These are phyloP conservation scores for Coemansia umbellata DNA, from an alignment of 192 early-diverging fungal species.

Conservation along the genomic window DNA sequence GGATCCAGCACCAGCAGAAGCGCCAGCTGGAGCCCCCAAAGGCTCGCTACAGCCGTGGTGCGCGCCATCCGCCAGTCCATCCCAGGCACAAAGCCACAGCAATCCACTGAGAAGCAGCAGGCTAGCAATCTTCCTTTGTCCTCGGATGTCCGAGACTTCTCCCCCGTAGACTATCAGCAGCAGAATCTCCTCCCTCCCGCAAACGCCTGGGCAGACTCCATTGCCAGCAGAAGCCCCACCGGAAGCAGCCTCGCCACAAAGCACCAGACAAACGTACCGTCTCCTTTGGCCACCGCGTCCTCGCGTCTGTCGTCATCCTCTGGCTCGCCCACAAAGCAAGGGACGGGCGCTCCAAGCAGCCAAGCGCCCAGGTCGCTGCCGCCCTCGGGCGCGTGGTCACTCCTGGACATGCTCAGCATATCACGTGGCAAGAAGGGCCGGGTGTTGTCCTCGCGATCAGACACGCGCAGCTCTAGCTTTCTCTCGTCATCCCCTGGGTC, in stretches of 20 bases:
- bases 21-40: neutral
- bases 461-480: neutral
- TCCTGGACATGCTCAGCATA: neutral
- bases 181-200: too few species aligned
- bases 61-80: neutral
- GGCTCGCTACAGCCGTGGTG: neutral
- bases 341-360: neutral
- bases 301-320: neutral
- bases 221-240: neutral
- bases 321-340: neutral
- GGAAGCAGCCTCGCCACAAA: too few species aligned
- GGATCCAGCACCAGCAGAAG: neutral
- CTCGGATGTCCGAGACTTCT: neutral
- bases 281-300: neutral
- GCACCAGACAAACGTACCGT: neutral
- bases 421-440: neutral
- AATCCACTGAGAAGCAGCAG: neutral
- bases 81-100: neutral
- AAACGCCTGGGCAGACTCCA: neutral
- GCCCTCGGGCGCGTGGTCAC: neutral
- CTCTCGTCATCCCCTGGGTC: neutral
- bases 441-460: neutral
- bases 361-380: too few species aligned
- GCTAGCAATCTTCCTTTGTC: neutral
- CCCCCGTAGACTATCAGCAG: too few species aligned